Percentiles rank a stretch among this genome's conserved stretches.
Conservation (phyloP, 345 rosid genomes). For the Populus pruinosa region DNA sequence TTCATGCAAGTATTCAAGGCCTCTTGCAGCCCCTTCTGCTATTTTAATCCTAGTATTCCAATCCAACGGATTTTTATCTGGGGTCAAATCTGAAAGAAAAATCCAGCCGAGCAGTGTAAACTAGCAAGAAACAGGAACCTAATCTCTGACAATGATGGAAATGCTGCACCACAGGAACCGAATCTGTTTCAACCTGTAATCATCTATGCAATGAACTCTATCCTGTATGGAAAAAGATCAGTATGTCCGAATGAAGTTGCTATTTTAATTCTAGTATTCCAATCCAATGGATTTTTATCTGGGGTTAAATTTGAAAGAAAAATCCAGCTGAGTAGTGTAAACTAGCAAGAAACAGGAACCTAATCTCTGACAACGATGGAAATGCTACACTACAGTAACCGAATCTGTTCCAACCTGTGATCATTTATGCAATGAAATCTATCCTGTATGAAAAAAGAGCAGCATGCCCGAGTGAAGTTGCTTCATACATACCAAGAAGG, state of each 20-base stretch:
- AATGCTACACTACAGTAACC: no score
- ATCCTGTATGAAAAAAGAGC: neutral
- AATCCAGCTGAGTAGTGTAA: neutral
- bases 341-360: neutral
- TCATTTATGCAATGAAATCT: no score
- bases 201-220: no score
- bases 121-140: neutral
- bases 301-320: slow-evolving; percentile 37
- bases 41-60: slow-evolving; percentile 74
- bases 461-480: neutral
- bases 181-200: no score
- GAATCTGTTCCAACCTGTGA: no score
- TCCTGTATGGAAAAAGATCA: neutral
- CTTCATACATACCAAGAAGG: slow-evolving; percentile 53
- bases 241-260: slow-evolving; percentile 16
- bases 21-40: slow-evolving; percentile 73
- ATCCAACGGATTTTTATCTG: slow-evolving; percentile 46
- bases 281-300: slow-evolving; percentile 48
- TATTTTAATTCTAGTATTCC: slow-evolving; percentile 70
- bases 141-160: no score
- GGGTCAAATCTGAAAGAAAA: slow-evolving; percentile 36
- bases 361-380: no score
- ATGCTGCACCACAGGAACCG: no score
- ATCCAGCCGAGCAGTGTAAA: neutral
- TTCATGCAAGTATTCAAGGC: slow-evolving; percentile 79